A percentile compares a stretch with the other conserved stretches of the same genome.
Conservation (phyloP, 1,139 yeast species). For the Pichia sp. region DNA sequence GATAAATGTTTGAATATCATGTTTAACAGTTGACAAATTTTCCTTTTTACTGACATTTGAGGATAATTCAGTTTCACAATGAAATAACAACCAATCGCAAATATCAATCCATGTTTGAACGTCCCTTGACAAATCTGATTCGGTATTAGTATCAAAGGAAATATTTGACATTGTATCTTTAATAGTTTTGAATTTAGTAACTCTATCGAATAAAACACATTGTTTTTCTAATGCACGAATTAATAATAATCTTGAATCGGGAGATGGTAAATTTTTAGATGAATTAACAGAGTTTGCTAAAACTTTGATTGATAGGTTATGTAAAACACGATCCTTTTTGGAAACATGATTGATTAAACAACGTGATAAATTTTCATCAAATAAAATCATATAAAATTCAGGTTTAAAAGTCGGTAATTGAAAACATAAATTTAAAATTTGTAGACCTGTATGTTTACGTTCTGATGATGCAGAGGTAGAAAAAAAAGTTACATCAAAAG, state of each 20-base stretch:
- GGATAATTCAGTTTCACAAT: conserved; percentile 12
- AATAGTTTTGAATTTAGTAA: conserved; percentile 68
- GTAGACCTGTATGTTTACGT: conserved; percentile 83
- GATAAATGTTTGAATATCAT: conserved; percentile 55
- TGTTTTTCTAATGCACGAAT: conserved; percentile 48
- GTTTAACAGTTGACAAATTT: conserved; percentile 25
- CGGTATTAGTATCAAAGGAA: neutral
- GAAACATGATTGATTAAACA: conserved; percentile 73
- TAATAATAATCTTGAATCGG: conserved; percentile 35
- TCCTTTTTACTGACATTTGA: conserved; percentile 20
- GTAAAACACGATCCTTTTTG: conserved; percentile 57
- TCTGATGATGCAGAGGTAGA: conserved; percentile 75
- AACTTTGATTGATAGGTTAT: conserved; percentile 57
- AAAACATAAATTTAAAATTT: conserved; percentile 53
- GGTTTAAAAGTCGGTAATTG: conserved; percentile 31
- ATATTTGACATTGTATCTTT: conserved; percentile 39
- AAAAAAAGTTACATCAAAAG: conserved; percentile 75
- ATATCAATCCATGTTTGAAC: conserved; percentile 30
- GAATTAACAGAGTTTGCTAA: conserved; percentile 35
- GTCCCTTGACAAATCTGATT: conserved; percentile 15
- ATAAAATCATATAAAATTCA: conserved; percentile 30
- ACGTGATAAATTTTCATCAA: conserved; percentile 69
- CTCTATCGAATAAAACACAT: conserved; percentile 67
- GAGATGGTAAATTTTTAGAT: neutral
- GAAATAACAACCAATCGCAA: conserved; percentile 23